phyloP scores from a whole-genome alignment of 495 filamentous ascomycete genomes.

The Tuber microsphaerosporum region DNA sequence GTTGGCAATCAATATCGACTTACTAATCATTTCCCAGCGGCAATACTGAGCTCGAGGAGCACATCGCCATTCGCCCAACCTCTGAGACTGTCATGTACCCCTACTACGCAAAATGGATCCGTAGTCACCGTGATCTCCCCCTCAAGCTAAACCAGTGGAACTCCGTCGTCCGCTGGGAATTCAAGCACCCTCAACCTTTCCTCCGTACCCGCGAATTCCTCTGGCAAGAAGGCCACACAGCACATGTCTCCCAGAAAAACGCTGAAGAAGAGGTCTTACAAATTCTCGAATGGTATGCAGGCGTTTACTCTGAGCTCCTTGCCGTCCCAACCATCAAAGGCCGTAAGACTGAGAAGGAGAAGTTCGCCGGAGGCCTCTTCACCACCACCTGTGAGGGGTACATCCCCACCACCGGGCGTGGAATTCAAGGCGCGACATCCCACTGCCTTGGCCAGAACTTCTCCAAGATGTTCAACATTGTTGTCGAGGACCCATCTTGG shows the following conservation, averaged over 20 bases:
- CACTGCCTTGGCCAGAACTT: slow-evolving; percentile 97
- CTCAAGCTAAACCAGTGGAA: slow-evolving; percentile 96
- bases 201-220: slow-evolving; percentile 87
- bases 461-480: slow-evolving; percentile 96
- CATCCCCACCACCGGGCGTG: slow-evolving; percentile 86
- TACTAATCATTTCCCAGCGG: slow-evolving; percentile 49
- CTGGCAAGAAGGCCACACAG: slow-evolving; percentile 98
- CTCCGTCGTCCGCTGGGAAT: slow-evolving; percentile 95
- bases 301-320: slow-evolving; percentile 83
- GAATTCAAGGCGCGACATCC: slow-evolving; percentile 91
- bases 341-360: slow-evolving; percentile 86
- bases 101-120: slow-evolving; percentile 95
- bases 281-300: slow-evolving; percentile 88
- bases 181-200: slow-evolving; percentile 95
- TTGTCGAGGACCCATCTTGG: slow-evolving; percentile 77
- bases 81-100: slow-evolving; percentile 92
- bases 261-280: slow-evolving; percentile 78
- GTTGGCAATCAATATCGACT: slow-evolving; percentile 36
- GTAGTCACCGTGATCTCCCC: slow-evolving; percentile 86
- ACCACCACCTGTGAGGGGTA: slow-evolving; percentile 94
- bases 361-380: slow-evolving; percentile 92
- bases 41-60: slow-evolving; percentile 82
- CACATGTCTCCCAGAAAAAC: slow-evolving; percentile 69
- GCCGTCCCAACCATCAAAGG: slow-evolving; percentile 90
- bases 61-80: slow-evolving; percentile 91